Conservation (phyloP, 1,139 yeast genomes). For the Blastobotrys apis region DNA sequence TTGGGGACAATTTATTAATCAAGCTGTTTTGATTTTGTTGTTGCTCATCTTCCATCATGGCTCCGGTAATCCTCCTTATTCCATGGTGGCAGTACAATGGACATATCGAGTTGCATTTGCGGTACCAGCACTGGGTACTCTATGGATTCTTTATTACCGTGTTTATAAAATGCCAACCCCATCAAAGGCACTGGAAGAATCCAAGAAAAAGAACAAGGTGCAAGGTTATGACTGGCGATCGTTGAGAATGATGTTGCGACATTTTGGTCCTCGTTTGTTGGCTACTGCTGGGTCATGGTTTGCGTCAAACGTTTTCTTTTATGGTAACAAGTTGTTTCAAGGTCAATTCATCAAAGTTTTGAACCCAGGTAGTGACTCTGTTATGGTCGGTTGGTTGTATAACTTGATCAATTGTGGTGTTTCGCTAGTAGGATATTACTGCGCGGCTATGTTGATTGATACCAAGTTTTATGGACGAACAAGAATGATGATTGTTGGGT, state of each 20-base stretch:
- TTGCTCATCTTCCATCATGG: conserved; percentile 44
- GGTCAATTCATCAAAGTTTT: conserved; percentile 61
- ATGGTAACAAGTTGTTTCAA: conserved; percentile 75
- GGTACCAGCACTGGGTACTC: conserved; percentile 39
- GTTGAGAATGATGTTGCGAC: conserved; percentile 39
- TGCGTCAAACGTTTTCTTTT: conserved; percentile 90
- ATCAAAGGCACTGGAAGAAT: conserved; percentile 30
- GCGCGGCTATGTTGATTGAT: conserved; percentile 55
- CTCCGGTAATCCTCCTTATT: conserved; percentile 42
- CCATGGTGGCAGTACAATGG: conserved; percentile 36
- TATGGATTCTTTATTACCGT: conserved; percentile 39
- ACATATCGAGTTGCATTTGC: conserved; percentile 38
- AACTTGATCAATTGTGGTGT: conserved; percentile 67
- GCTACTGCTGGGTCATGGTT: conserved; percentile 99
- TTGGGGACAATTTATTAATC: conserved; percentile 43
- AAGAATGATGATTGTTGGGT: conserved; percentile 56
- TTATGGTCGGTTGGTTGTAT: conserved; percentile 71
- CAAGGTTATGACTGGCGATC: conserved; percentile 37
- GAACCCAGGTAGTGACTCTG: conserved; percentile 65
- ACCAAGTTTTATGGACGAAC: conserved; percentile 52
- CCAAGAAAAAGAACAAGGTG: conserved; percentile 33
- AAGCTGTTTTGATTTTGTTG: conserved; percentile 35
- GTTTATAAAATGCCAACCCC: conserved; percentile 37
- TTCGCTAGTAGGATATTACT: conserved; percentile 65
- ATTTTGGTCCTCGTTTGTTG: conserved; percentile 80